Evolutionary conservation across 2,329 filamentous ascomycete genomes (phyloP).

Genomic region (Mollisiaceae sp.): DNA sequence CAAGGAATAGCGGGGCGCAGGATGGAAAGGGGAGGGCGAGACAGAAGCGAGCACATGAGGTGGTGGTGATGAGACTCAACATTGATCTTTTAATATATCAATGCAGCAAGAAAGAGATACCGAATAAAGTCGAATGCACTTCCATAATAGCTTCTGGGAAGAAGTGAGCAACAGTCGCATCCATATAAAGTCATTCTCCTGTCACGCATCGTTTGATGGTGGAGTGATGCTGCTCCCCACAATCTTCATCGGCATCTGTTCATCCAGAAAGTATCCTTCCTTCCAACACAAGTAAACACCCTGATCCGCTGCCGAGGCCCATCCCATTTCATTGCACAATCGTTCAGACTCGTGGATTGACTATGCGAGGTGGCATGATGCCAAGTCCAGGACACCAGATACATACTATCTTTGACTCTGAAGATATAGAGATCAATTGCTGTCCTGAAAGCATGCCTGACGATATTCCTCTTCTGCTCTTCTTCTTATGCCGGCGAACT

Average conservation of each 20-base stretch:
- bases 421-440: too few species aligned
- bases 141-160: background rate
- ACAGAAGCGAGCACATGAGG: background rate
- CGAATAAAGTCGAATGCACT: background rate
- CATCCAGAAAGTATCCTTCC: background rate
- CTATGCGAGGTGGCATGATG: background rate
- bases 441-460: too few species aligned
- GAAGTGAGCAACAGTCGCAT: background rate
- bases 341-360: background rate
- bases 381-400: background rate
- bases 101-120: background rate
- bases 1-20: slow-evolving; percentile 2
- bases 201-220: background rate
- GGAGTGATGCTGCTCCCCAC: background rate
- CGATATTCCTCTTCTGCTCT: too few species aligned
- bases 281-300: background rate
- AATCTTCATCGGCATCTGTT: background rate
- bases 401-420: too few species aligned
- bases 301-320: slow-evolving; percentile 1
- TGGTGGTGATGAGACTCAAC: background rate
- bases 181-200: background rate
- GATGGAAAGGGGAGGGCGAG: slow-evolving; percentile 1
- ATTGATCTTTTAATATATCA: background rate
- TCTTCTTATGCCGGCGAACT: too few species aligned
- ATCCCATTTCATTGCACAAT: background rate